Conservation (phyloP, 2,329 filamentous ascomycete species). For the Camptophora hylomeconis region DNA sequence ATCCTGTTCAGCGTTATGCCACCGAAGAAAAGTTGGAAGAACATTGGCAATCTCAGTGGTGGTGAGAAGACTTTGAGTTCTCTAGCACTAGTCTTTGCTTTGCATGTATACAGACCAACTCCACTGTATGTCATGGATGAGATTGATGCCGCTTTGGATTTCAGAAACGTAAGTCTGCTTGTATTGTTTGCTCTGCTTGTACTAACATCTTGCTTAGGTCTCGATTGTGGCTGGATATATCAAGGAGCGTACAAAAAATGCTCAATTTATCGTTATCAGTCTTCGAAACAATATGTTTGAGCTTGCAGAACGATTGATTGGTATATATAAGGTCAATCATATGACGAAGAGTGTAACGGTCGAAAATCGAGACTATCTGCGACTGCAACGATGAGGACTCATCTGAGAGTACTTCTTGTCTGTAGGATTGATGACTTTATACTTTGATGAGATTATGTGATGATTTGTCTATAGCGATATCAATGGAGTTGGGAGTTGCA, state of each 20-base stretch:
- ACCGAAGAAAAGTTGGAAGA: conserved; percentile 99
- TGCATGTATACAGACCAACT: conserved; percentile 97
- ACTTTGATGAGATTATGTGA: no score
- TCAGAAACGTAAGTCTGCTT: conserved; percentile 71
- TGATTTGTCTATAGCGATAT: no score
- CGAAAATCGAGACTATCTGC: conserved; percentile 63
- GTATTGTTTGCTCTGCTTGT: conserved; percentile 1
- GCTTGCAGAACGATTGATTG: conserved; percentile 83
- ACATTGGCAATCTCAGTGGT: conserved; percentile 88
- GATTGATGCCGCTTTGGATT: conserved; percentile 95
- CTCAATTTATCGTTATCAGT: conserved; percentile 97
- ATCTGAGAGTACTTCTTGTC: no score
- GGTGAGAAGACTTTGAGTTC: conserved; percentile 94
- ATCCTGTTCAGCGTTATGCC: conserved; percentile 98
- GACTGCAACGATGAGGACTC: no score
- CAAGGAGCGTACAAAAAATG: conserved; percentile 98
- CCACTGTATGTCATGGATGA: conserved; percentile 99
- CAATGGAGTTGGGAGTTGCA: no score
- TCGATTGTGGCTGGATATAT: conserved; percentile 98
- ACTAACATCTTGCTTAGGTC: conserved; percentile 43
- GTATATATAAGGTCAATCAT: conserved; percentile 98
- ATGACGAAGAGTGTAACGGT: conserved; percentile 92
- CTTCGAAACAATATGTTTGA: conserved; percentile 99
- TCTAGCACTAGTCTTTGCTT: conserved; percentile 87
- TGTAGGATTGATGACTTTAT: no score